Evolutionary conservation across 306 rosid genomes (phyloP), one percentile per base, ranked within the genome.

Genomic region (Sindora glabra): DNA sequence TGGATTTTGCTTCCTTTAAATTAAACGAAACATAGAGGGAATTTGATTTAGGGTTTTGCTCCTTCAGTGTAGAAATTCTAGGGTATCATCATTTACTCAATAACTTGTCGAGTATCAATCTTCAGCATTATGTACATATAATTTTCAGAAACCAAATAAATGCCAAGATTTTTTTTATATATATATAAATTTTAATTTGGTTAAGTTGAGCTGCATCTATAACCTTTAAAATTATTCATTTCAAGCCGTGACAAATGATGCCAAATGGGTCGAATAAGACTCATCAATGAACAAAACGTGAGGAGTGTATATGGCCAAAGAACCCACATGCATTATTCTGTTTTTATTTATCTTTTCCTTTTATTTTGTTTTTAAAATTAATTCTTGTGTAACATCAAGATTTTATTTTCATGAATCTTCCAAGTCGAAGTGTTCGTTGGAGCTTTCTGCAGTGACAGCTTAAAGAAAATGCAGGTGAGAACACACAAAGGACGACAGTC

Each of bases 211-310:
- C n/a, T n/a, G n/a, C n/a, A n/a, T n/a, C n/a, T n/a, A n/a, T n/a
- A n/a, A n/a, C n/a, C n/a, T n/a, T n/a, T n/a, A n/a, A n/a, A n/a
- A n/a, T n/a, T n/a, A n/a, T n/a, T n/a, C n/a, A 12, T 40, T 19
- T 40, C 18, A 40, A 40, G 46, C 46, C 21, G 19, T 3, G 46
- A 40, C 46, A 40, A 14, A 2, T 7, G 4, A 19, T n/a, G 24
- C 29, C 65, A 51, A 63, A 74, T 10, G 58, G 69, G 44, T 26
- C 13, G 80, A 76, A 32, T 53, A 56, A 26, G 86, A 79, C 79
- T 19, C 17, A 26, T 73, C 94, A 48, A 64, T 48, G 68, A 74
- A 78, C 91, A 85, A 87, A 84, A 71, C 83, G 86, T 67, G 82
- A 77, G 61, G 95, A 85, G 68, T 68, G 72, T 64, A 29, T 29